Base-by-base conservation (phyloP, 2,329 filamentous ascomycete species). In the Pezicula radicicola region DNA sequence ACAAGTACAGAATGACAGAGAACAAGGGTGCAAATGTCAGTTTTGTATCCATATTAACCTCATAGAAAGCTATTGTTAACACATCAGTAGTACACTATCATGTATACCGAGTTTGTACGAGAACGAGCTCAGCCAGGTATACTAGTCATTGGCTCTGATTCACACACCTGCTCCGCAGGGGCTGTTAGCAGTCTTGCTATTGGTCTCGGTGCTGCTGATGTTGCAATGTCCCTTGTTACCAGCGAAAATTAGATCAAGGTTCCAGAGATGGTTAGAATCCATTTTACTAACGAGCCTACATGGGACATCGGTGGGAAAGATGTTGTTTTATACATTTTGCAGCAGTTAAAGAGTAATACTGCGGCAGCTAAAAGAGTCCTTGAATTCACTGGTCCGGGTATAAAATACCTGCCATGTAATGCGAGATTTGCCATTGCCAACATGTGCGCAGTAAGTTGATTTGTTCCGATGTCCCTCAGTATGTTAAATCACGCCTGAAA, bases 221-320 rank as follows among this genome's bases (percentile, higher is more conserved):
- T 76, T 1, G 70, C 68, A 6, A 67, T 77, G 62, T 64, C 70
- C 1, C 60, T 77, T 30, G 68, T 75, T 0, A 75, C 72, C 1
- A 74, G 75, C 3, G 68, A 75, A 52, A 76, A 70, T 0, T 77
- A 73, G 74, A 73, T 77, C 60, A 68, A 68, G 19, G 66, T 76
- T 0, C 74, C 75, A 0, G 73, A 76, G 52, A 65, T 65, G 2
- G 63, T 73, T 19, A 62, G 68, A 16, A 73, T 76, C 39, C 62
- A 62, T 12, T 68, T 77, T 15, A 55, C 71, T 15, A 68, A 68
- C 3, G 56, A 62, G 7, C 72, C 70, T 0, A 50, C 51, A 0
- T 55, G 59, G 6, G 72, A 73, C 0, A 66, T 76, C 10, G 68
- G 71, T 0, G 75, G 74, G 0, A 77, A 77, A 54, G 74, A 77